A percentile compares a stretch with the other conserved stretches of the same genome.
These are phyloP conservation scores for Smittium mucronatum DNA, from an alignment of 371 early-diverging fungal species.

Conservation along the genomic window DNA sequence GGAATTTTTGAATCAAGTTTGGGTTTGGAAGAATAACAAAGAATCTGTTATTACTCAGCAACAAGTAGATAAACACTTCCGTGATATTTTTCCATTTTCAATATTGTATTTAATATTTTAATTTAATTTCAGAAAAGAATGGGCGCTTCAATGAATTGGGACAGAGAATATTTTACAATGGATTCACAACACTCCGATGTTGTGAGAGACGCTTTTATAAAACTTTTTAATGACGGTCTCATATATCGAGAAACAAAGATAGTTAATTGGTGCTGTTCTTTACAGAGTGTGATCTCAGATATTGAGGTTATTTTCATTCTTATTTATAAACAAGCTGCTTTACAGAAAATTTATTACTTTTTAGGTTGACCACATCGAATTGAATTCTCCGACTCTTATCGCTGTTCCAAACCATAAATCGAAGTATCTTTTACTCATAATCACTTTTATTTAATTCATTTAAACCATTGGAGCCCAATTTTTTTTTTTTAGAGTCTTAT, in stretches of 20 bases:
- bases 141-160: constrained; percentile 96
- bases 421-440: constrained; percentile 33
- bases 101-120: background rate
- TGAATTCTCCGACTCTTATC: constrained; percentile 17
- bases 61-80: constrained; percentile 32
- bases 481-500: constrained; percentile 50
- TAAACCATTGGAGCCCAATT: constrained; percentile 1
- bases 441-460: constrained; percentile 29
- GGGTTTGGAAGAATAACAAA: constrained; percentile 91
- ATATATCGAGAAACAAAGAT: constrained; percentile 95
- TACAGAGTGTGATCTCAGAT: constrained; percentile 96
- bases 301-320: constrained; percentile 62
- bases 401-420: constrained; percentile 58
- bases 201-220: constrained; percentile 92
- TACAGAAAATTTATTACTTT: background rate
- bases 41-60: constrained; percentile 83
- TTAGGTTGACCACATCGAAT: constrained; percentile 29
- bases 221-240: constrained; percentile 88
- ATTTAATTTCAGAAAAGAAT: constrained; percentile 45
- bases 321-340: background rate
- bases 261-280: constrained; percentile 97
- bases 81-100: background rate
- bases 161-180: constrained; percentile 89
- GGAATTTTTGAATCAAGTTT: constrained; percentile 78
- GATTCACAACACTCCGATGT: constrained; percentile 70